Evolutionary conservation across 768 basidiomycete genomes (phyloP).

Genomic region (Kwoniella dendrophila): DNA sequence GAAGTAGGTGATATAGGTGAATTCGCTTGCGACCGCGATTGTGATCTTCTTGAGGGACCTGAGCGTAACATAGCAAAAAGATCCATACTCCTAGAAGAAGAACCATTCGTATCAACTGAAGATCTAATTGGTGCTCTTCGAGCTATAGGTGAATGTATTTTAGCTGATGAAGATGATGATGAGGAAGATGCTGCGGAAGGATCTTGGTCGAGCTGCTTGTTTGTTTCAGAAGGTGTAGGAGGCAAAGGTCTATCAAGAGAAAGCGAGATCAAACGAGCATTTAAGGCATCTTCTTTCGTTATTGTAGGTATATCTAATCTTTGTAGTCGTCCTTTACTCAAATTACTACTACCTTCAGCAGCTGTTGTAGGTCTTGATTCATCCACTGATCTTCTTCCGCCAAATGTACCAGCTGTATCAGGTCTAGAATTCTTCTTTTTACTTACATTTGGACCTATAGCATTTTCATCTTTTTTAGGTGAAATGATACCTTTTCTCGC

Average conservation of each 20-base stretch:
- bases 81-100: conserved; percentile 1
- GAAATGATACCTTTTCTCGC: neutral
- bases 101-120: neutral
- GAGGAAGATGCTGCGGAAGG: neutral
- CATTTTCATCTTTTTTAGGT: neutral
- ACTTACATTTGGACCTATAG: too few species aligned
- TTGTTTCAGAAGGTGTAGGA: conserved; percentile 7
- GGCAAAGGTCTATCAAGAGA: conserved; percentile 15
- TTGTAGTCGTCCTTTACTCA: neutral
- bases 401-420: conserved; percentile 7
- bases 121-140: neutral
- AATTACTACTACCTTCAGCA: too few species aligned
- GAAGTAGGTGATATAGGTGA: too few species aligned
- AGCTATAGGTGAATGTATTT: neutral
- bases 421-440: neutral
- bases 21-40: too few species aligned
- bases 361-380: neutral
- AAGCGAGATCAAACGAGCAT: conserved; percentile 19
- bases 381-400: neutral
- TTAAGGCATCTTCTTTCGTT: conserved; percentile 9
- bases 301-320: neutral
- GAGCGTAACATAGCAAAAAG: neutral
- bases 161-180: neutral
- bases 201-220: neutral
- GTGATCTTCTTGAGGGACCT: neutral